These are phyloP conservation scores for Magnolia sinica DNA, from an alignment of 164 flowering plant species.

Conservation along the genomic window DNA sequence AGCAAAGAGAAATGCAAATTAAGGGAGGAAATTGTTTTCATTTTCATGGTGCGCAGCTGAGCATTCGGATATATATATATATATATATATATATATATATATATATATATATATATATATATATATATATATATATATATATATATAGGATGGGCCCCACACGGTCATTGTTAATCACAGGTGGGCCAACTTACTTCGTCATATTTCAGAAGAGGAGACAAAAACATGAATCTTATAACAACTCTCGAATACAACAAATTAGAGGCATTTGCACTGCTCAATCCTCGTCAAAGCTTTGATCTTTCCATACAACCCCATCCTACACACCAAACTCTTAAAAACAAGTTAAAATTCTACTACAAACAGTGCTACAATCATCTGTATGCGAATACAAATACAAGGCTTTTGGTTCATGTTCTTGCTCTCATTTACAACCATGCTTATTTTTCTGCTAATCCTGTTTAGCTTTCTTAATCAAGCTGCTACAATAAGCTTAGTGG, in stretches of 20 bases:
- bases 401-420: background rate
- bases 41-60: too few species aligned
- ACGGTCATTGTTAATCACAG: too few species aligned
- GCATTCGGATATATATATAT: too few species aligned
- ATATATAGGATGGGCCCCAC: too few species aligned
- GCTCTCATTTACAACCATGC: constrained; percentile 21
- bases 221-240: constrained; percentile 17
- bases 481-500: constrained; percentile 7
- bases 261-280: constrained; percentile 3
- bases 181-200: too few species aligned
- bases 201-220: constrained; percentile 3
- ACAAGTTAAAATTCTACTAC: constrained; percentile 11
- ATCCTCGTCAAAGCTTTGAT: constrained; percentile 8
- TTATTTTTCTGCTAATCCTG: constrained; percentile 18
- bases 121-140: too few species aligned
- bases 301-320: background rate
- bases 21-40: too few species aligned
- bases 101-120: too few species aligned
- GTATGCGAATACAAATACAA: constrained; percentile 1
- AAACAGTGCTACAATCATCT: background rate
- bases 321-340: background rate
- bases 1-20: too few species aligned
- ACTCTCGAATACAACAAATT: constrained; percentile 7
- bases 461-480: constrained; percentile 18
- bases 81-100: too few species aligned